A percentile compares a stretch with the other conserved stretches of the same genome.
These are phyloP conservation scores for Penicillium fimorum DNA, from an alignment of 495 filamentous ascomycete species.

Conservation along the genomic window DNA sequence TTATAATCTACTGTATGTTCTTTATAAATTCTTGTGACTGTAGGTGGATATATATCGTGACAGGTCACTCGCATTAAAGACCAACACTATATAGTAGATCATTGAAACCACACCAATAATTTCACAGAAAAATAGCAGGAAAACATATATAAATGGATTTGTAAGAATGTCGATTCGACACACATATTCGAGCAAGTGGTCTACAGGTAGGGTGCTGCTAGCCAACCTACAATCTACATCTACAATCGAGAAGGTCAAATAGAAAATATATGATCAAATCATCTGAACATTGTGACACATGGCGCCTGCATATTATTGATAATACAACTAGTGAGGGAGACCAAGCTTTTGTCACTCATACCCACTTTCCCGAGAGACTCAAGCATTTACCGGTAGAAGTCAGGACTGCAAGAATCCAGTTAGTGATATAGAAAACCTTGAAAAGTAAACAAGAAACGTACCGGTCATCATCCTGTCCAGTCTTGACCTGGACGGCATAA, in stretches of 20 bases:
- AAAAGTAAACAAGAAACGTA: slow-evolving; percentile 26
- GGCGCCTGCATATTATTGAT: slow-evolving; percentile 36
- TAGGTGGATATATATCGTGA: too few relatives aligned
- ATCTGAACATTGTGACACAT: slow-evolving; percentile 26
- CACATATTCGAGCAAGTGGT: background rate
- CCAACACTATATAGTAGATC: background rate
- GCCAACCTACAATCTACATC: background rate
- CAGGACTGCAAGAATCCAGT: slow-evolving; percentile 38
- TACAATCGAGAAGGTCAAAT: background rate
- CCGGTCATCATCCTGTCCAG: slow-evolving; percentile 67
- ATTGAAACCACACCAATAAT: background rate
- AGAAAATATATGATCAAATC: background rate
- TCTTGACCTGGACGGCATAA: slow-evolving; percentile 93
- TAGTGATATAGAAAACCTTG: slow-evolving; percentile 15
- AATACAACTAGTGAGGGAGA: slow-evolving; percentile 33
- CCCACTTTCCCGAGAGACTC: slow-evolving; percentile 10
- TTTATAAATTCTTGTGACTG: too few relatives aligned
- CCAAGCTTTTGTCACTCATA: slow-evolving; percentile 28
- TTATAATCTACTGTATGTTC: too few relatives aligned
- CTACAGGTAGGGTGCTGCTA: background rate
- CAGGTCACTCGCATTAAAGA: background rate
- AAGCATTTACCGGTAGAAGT: slow-evolving; percentile 54
- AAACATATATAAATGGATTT: background rate
- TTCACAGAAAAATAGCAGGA: background rate
- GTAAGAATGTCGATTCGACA: background rate